Evolutionary conservation across 2,329 filamentous ascomycete genomes (phyloP), one percentile per base, ranked within the genome.

Genomic region (Ophiostoma triangulosporum): DNA sequence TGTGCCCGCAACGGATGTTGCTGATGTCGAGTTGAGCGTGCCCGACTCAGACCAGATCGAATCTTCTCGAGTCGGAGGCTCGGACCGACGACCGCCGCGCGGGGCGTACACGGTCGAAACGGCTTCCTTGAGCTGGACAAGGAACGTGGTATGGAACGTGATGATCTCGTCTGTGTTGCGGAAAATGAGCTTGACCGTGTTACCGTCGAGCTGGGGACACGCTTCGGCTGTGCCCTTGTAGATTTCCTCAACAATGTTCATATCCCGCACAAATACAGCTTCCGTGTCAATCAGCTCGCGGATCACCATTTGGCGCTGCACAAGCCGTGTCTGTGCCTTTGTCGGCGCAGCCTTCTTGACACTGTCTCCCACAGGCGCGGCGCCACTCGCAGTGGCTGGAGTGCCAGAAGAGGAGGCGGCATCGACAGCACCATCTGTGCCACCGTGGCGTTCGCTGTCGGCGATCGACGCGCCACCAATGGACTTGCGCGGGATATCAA

Each of bases 231-330:
- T 97, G 43, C 88, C 89, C 68, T 94, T 95, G 74, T 97, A 98
- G 53, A 98, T 97, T 64, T 97, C 90, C 63, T 95, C 88, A 2
- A 95, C 85, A 52, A 98, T 91, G 65, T 90, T 95, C 88, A 98
- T 91, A 65, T 98, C 93, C 58, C 88, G 81, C 54, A 94, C 83
- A 67, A 95, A 97, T 6, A 84, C 83, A 48, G 88, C 83, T 65
- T 98, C 93, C 0, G 93, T 98, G 62, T 96, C 89, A 46, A 96
- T 78, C 35, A 98, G 73, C 67, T 98, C 93, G 64, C 91, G 90
- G 62, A 97, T 84, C 48, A 94, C 81, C 64, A 94, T 81, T 53
- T 84, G 81, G 20, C 93, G 84, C 64, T 91, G 86, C 50, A 80
- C 79, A 8, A 97, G 72, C n/a, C 86, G 81, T 56, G 84, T 83